Base-by-base conservation (phyloP, 768 basidiomycete genomes). In the Pleurotus cornucopiae region DNA sequence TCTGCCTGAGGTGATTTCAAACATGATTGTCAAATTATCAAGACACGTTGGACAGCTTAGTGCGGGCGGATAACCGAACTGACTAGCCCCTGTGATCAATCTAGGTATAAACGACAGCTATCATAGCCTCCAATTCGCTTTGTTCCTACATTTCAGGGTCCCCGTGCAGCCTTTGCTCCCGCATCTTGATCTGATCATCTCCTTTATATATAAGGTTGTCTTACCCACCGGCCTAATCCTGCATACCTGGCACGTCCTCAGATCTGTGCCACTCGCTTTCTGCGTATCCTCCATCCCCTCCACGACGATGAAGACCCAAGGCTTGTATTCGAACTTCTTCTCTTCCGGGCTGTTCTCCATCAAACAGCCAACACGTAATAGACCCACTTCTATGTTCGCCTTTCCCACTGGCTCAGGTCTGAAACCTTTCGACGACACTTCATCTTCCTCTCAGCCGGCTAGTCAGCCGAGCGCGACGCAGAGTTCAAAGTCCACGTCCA, bases 281-380 rank as follows among this genome's bases (percentile, higher is more conserved):
- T 41, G 16, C 48, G 13, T 37, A 21, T 11, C n/a, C 51, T 38
- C 51, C 41, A 25, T 6, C 9, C 13, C 37, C 26, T 30, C 23
- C 37, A 11, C 21, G 51, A 18, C 51, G 23, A 53, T 53, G 51
- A 53, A 53, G 39, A 25, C 23, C 39, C 37, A 53, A 37, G 41
- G 41, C 41, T 37, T 53, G 20, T 55, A 55, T 21, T 55, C 54
- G 7, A 55, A 30, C 54, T 55, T 55, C 54, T 55, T 55, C 54
- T 45, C 54, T 13, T 55, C 54, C 6, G 54, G 54, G 23, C 20
- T 55, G 13, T 44, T 30, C 30, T 41, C 45, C 54, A 55, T 55
- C 43, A 46, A 41, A 46, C 23, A 37, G 23, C 54, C 43, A 6
- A 7, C 54, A 5, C 44, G 43, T 16, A 55, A 55, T 16, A 23